Conservation (phyloP, 139 green algal genomes). For the Picochlorum sp. region DNA sequence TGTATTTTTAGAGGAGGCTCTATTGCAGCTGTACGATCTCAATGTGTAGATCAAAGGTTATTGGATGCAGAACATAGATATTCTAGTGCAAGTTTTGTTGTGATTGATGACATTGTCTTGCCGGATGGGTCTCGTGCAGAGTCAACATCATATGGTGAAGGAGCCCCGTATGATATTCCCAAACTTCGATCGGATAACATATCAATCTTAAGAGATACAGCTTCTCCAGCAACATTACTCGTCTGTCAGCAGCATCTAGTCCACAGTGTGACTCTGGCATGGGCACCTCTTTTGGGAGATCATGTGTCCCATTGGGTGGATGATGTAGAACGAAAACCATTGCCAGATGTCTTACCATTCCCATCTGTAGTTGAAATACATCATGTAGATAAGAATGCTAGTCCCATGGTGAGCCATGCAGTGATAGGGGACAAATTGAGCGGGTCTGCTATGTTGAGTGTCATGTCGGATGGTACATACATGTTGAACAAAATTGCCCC, state of each 20-base stretch:
- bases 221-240: neutral
- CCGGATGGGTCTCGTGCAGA: no score
- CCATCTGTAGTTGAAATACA: conserved; percentile 7
- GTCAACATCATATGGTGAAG: no score
- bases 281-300: neutral
- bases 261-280: neutral
- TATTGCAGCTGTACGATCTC: conserved; percentile 1
- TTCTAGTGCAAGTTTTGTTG: neutral
- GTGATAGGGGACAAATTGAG: conserved; percentile 25
- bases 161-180: no score
- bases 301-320: neutral
- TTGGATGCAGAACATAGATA: neutral
- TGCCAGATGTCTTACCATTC: conserved; percentile 14
- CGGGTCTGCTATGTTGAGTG: conserved; percentile 18
- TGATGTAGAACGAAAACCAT: neutral
- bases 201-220: no score
- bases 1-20: conserved; percentile 1
- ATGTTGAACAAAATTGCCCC: conserved; percentile 1
- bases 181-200: no score
- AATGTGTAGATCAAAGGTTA: neutral
- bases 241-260: conserved; percentile 1
- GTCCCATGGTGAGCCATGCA: neutral
- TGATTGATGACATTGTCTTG: neutral
- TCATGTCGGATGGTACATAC: conserved; percentile 3
- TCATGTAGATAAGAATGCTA: neutral